Evolutionary conservation across 202 grass and related monocot species (phyloP), one percentile per base, ranked within the genome.

Genomic region (Musa balbisiana): DNA sequence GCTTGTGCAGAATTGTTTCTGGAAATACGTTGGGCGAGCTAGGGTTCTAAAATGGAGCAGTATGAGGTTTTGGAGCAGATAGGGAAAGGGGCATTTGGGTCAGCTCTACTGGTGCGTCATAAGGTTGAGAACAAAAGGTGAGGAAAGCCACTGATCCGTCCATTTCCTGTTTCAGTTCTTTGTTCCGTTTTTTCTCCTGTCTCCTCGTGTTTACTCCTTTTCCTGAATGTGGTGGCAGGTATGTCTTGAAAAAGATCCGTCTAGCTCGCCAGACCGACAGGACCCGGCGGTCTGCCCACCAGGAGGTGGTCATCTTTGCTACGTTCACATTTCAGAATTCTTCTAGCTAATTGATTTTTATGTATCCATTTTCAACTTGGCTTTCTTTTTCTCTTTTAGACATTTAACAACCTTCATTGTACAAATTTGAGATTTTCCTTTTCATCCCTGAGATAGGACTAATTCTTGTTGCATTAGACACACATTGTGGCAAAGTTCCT

Each of bases 41-140:
- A 54, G 49, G n/a, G 11, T 59, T 43, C 50, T 52, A 9, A 55
- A 69, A 96, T 96, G 93, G 90, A 96, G 55, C 85, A 86, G 71
- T 97, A 97, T 62, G 93, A 97, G 87, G 79, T 97, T 72, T 64
- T 97, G 84, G 93, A 91, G 78, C 93, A 97, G 76, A 92, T 97
- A 84, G 93, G 93, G 17, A 92, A 97, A 76, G 93, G 93, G 49
- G 89, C 93, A 33, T 97, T 97, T 71, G 93, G 93, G 33, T 89
- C 93, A 13, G 90, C 93, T 24, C 86, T 92, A 55, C 85, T 92
- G 78, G 90, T 97, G 73, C 82, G 84, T 75, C 93, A 96, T 75
- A 92, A 76, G 73, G 71, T 81, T 67, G 93, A 97, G 87, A 97
- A 80, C 73, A 97, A 97, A 75, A 96, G 85, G 92, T 96, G 63